Base-by-base conservation (phyloP, 2,329 filamentous ascomycete species). In the Hypocreales sp. region DNA sequence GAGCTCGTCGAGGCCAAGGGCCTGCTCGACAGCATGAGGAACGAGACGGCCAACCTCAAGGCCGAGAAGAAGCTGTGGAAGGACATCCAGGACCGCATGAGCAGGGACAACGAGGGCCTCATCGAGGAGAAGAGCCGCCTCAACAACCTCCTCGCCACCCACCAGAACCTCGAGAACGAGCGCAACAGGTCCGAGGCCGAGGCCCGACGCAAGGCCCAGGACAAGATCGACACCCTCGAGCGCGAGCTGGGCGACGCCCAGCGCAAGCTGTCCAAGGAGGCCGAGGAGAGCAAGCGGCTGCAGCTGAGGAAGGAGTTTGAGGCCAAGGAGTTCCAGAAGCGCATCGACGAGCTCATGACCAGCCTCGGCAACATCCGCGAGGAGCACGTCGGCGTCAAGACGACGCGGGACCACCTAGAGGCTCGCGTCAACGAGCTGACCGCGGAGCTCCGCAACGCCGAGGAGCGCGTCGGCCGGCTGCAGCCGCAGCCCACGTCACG, bases 31-130 rank as follows among this genome's bases (percentile, higher is more conserved):
- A 86, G 83, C 44, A 69, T 94, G 51, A 79, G 84, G 28, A 84
- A 83, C 37, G 90, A 98, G 48, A 83, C 77, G 29, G 77, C 84
- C 11, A 94, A 95, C 44, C 67, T 94, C 19, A 93, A 92, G 50
- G 86, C 87, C 0, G 87, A 95, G 52, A 93, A 93, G 56, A 79
- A 83, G 20, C 64, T 98, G 8, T 93, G 81, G 79, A 92, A 90
- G 57, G 82, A 79, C 30, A 92, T 94, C 19, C 86, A 95, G 47
- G 77, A 80, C 36, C 75, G 92, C 28, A 63, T 95, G 23, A 79
- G 72, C 35, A 82, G 90, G 41, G 86, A 95, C 45, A 93, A 90
- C 37, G 83, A 93, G 44, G 72, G 60, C 13, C 60, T 95, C 9
- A 67, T 79, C 22, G 81, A 92, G 33, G 90, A 98, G 48, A 80